Evolutionary conservation across 225 moss, liverwort and hornwort species (phyloP).

Genomic region (Pseudoscleropodium purum): DNA sequence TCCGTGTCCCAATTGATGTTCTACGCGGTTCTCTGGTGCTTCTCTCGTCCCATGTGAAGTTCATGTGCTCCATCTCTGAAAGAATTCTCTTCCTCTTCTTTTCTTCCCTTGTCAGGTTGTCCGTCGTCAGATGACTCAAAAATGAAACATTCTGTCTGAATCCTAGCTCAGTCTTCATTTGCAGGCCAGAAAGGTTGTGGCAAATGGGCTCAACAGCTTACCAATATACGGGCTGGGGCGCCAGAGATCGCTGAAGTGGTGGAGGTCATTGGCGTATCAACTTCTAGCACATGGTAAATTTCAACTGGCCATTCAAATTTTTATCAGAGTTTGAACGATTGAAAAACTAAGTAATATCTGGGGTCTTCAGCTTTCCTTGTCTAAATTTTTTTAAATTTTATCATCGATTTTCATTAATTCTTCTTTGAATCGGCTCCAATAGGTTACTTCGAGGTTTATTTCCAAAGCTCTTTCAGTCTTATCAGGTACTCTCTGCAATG

Average conservation of each 20-base stretch:
- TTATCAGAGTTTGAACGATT: not conserved
- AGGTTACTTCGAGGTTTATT: not conserved
- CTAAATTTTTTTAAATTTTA: no score
- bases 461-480: not conserved
- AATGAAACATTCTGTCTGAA: not conserved
- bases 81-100: no score
- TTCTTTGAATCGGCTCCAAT: not conserved
- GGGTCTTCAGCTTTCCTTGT: not conserved
- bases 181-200: not conserved
- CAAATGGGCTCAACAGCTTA: not conserved
- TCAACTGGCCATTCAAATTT: not conserved
- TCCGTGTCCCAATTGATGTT: slow-evolving; percentile 1
- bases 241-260: not conserved
- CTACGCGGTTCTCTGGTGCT: not conserved
- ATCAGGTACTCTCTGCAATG: not conserved
- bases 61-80: not conserved
- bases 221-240: not conserved
- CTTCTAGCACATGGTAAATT: not conserved
- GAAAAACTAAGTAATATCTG: no score
- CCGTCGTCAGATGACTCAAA: not conserved
- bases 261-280: not conserved
- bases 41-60: not conserved
- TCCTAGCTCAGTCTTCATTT: not conserved
- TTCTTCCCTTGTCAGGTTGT: not conserved
- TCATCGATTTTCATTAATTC: not conserved